Conservation (phyloP, 495 filamentous ascomycete genomes). For the Aspergillus mulundensis region DNA sequence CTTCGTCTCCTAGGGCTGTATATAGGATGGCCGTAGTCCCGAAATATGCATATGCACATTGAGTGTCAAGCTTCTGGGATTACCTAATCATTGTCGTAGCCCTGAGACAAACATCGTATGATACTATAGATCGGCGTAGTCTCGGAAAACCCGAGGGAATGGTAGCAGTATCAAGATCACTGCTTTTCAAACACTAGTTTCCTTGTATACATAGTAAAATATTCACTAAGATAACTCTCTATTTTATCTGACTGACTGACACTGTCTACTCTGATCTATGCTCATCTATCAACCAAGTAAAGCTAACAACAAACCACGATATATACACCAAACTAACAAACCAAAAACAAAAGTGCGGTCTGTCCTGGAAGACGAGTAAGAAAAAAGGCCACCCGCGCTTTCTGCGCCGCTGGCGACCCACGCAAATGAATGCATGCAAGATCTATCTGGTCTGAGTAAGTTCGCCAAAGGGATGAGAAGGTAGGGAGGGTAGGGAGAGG, state of each 20-base stretch:
- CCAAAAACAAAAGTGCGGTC: background rate
- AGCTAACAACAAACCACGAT: background rate
- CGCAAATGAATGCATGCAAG: background rate
- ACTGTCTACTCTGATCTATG: background rate
- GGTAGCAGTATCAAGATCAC: too few species aligned
- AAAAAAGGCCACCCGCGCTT: background rate
- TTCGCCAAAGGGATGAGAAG: background rate
- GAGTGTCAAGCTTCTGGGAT: background rate
- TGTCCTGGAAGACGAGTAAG: background rate
- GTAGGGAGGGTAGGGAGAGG: background rate
- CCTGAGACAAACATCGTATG: background rate
- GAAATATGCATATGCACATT: constrained; percentile 10
- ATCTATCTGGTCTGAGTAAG: background rate
- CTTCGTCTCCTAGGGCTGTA: constrained; percentile 19
- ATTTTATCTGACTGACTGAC: background rate
- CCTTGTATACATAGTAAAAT: too few species aligned
- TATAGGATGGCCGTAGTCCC: constrained; percentile 34
- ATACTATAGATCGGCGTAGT: background rate
- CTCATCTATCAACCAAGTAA: background rate
- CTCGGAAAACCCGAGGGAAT: too few species aligned
- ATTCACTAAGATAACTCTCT: background rate
- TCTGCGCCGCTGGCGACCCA: background rate
- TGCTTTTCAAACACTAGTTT: too few species aligned
- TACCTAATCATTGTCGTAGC: too few species aligned
- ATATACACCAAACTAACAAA: background rate